Conservation (phyloP, 2,329 filamentous ascomycete genomes). For the Cercospora janseana region DNA sequence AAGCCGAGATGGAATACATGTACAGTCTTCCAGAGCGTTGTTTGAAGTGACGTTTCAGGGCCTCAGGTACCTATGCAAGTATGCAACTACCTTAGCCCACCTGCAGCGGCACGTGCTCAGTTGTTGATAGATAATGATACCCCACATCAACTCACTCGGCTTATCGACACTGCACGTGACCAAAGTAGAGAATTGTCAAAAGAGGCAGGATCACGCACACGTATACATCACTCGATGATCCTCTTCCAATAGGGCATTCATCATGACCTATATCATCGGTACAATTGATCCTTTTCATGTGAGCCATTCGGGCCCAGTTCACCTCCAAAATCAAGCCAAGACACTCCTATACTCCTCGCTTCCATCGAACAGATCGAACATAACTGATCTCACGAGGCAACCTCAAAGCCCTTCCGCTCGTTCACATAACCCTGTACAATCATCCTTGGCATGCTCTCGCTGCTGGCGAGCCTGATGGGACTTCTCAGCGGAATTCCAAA, state of each 20-base stretch:
- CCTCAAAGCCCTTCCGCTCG: background rate
- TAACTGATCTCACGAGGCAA: background rate
- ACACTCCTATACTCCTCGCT: background rate
- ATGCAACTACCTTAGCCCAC: too few relatives aligned
- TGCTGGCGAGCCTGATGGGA: conserved; percentile 29
- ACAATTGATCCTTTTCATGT: background rate
- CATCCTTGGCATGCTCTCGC: conserved; percentile 19
- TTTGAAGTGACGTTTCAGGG: too few relatives aligned
- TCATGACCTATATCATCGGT: conserved; percentile 4
- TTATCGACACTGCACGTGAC: too few relatives aligned
- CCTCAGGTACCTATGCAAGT: too few relatives aligned
- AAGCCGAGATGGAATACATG: too few relatives aligned
- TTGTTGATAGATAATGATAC: too few relatives aligned
- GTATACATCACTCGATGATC: background rate
- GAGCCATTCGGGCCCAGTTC: background rate
- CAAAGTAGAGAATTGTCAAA: too few relatives aligned
- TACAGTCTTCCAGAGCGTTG: too few relatives aligned
- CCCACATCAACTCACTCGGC: too few relatives aligned
- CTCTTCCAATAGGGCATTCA: background rate
- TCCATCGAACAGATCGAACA: too few relatives aligned
- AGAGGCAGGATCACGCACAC: background rate
- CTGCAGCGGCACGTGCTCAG: too few relatives aligned
- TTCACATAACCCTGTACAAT: background rate
- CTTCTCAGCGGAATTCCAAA: conserved; percentile 51
- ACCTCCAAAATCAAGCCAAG: background rate